Evolutionary conservation across 331 rosid genomes (phyloP).

Genomic region (Ulmus americana): DNA sequence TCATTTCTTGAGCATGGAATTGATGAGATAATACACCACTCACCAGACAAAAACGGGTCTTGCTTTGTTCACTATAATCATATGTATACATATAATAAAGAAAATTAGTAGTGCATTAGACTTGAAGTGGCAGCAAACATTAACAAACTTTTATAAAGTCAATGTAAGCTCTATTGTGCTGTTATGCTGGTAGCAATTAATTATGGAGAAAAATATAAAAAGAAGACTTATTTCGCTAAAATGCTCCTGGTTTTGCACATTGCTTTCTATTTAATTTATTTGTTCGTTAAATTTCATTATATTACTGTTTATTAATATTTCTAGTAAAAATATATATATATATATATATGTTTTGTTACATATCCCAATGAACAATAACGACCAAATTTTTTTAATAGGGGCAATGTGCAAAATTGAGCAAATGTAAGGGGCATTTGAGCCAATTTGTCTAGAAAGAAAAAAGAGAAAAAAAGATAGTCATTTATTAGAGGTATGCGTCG

Average conservation of each 20-base stretch:
- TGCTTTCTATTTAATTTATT: too few species aligned
- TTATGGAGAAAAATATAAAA: not conserved
- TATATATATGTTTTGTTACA: not conserved
- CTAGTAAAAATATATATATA: not conserved
- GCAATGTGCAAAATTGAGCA: not conserved
- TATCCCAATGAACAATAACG: not conserved
- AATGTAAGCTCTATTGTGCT: not conserved
- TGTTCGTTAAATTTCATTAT: not conserved
- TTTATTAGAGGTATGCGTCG: constrained; percentile 32
- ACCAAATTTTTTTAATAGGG: not conserved
- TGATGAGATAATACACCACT: constrained; percentile 33
- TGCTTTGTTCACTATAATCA: constrained; percentile 27
- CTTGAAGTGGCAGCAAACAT: constrained; percentile 30
- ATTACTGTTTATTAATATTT: not conserved
- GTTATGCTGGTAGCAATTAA: not conserved
- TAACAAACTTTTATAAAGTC: constrained; percentile 1
- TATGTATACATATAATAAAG: constrained; percentile 17
- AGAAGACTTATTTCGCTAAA: not conserved
- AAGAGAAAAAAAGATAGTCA: constrained; percentile 23
- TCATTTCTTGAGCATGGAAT: constrained; percentile 38
- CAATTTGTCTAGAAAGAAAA: constrained; percentile 40
- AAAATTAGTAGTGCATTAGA: constrained; percentile 25
- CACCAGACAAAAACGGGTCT: constrained; percentile 34
- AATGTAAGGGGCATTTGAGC: constrained; percentile 20
- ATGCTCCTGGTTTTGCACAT: too few species aligned